Base-by-base conservation (phyloP, 108 stramenopile species). In the Conticribra guillardii region DNA sequence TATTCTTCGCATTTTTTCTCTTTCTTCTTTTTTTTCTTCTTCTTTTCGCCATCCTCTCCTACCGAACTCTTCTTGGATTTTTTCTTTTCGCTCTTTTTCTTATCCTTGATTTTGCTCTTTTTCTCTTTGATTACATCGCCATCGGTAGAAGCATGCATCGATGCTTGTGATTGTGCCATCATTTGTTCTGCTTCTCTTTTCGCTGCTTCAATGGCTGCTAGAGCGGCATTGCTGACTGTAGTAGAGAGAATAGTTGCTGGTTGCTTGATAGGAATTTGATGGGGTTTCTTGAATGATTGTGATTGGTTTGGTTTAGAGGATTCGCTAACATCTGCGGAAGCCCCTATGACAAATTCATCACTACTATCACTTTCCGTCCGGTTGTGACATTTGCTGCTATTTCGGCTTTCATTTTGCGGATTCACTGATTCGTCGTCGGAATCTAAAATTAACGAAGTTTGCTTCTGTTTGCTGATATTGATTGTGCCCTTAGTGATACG, bases 161-260 rank as follows among this genome's bases (percentile, higher is more conserved):
- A 41, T 8, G 29, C 26, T 44, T 56, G 71, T 3, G 71, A 72
- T 29, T 31, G 60, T 7, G 61, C 61, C 53, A 72, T 72, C 71
- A 72, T 62, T 44, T 28, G 47, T 22, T 72, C 71, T 22, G 71
- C 71, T 46, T 72, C 71, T 4, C 27, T 2, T 22, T 51, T 72
- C 21, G 71, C 71, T 18, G 60, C 60, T 53, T 72, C 71, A 47
- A 72, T 72, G 61, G 71, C 71, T 11, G 71, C 71, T 8, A 61
- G 60, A 28, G 71, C 71, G 0, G 71, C 71, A 50, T 37, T 63
- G 44, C 71, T 72, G 34, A 72, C 71, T n/a, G n/a, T n/a, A n/a
- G n/a, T n/a, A 32, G 71, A 15, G 14, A 24, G 0, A 15, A 34
- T 16, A 0, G 33, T 60, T 47, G 46, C 26, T 2, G 46, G 46